A percentile compares a stretch with the other conserved stretches of the same genome.
Conservation (phyloP, 2,329 filamentous ascomycete genomes). For the Ophidiomyces ophidiicola region DNA sequence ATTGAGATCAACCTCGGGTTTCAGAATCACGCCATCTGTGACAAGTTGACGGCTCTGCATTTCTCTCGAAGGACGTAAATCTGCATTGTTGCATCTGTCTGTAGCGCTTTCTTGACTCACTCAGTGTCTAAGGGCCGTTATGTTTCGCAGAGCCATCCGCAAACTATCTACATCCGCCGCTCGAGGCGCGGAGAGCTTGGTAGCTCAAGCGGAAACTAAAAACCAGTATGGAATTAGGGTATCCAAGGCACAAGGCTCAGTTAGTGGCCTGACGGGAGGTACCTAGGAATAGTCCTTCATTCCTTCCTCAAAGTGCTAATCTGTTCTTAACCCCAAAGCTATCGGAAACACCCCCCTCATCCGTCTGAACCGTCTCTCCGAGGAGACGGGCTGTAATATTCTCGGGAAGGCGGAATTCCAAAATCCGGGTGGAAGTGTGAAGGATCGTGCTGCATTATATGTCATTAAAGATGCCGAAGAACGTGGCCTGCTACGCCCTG, state of each 20-base stretch:
- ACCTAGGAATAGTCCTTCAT: conserved; percentile 21
- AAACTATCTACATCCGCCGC: conserved; percentile 54
- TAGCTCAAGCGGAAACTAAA: conserved; percentile 37
- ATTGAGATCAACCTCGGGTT: no score
- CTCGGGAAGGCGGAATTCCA: conserved; percentile 98
- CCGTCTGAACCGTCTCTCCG: conserved; percentile 73
- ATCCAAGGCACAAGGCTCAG: conserved; percentile 66
- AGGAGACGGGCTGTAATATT: conserved; percentile 83
- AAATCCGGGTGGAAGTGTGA: conserved; percentile 92
- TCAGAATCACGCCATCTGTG: no score
- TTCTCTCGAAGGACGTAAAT: no score
- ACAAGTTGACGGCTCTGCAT: no score
- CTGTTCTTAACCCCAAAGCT: conserved; percentile 42
- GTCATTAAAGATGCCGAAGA: conserved; percentile 91
- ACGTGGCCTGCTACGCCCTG: conserved; percentile 64
- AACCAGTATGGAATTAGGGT: conserved; percentile 57
- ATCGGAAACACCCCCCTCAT: conserved; percentile 97
- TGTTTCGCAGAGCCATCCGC: conserved; percentile 59
- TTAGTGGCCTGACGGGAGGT: conserved; percentile 73
- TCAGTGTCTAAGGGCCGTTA: conserved; percentile 24
- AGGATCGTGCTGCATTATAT: conserved; percentile 90
- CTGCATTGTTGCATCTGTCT: no score
- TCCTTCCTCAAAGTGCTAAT: neutral
- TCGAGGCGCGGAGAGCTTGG: conserved; percentile 37
- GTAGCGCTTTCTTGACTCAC: neutral